phyloP scores from a whole-genome alignment of 225 moss, liverwort and hornwort genomes.

The Physcomitrium patens region DNA sequence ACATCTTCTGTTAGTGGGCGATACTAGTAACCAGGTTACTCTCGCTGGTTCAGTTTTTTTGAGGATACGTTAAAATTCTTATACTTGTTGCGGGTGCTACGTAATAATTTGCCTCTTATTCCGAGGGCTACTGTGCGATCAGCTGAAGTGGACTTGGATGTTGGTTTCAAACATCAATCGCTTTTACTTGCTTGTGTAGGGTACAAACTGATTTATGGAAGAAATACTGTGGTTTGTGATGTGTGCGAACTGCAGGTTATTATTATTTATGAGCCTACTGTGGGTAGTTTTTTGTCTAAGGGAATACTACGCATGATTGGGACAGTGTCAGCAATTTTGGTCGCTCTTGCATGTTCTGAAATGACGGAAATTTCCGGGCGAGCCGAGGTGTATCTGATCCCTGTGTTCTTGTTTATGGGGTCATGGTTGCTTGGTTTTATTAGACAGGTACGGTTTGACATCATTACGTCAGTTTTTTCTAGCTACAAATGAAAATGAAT shows the following conservation, averaged over 20 bases:
- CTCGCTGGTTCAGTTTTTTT: neutral
- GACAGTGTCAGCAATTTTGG: constrained; percentile 43
- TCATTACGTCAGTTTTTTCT: constrained; percentile 8
- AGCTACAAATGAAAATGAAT: neutral
- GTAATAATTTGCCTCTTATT: neutral
- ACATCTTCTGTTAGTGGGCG: neutral
- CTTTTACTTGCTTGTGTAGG: neutral
- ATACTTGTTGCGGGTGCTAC: neutral
- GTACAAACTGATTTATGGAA: neutral
- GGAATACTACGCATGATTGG: constrained; percentile 53
- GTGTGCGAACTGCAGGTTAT: constrained; percentile 47
- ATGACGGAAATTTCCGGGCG: constrained; percentile 42
- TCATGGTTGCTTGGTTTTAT: constrained; percentile 48
- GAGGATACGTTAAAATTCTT: neutral
- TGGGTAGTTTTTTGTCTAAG: constrained; percentile 55
- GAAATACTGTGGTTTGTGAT: constrained; percentile 5
- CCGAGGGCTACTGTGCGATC: neutral
- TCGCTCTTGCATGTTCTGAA: constrained; percentile 54
- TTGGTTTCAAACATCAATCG: neutral
- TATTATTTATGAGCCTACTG: constrained; percentile 57
- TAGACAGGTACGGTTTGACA: constrained; percentile 46
- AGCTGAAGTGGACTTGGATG: neutral
- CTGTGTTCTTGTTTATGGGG: constrained; percentile 48
- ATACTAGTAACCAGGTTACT: neutral
- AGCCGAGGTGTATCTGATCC: constrained; percentile 51